Base-by-base conservation (phyloP, 495 filamentous ascomycete genomes). In the Mytilinidion resinicola region DNA sequence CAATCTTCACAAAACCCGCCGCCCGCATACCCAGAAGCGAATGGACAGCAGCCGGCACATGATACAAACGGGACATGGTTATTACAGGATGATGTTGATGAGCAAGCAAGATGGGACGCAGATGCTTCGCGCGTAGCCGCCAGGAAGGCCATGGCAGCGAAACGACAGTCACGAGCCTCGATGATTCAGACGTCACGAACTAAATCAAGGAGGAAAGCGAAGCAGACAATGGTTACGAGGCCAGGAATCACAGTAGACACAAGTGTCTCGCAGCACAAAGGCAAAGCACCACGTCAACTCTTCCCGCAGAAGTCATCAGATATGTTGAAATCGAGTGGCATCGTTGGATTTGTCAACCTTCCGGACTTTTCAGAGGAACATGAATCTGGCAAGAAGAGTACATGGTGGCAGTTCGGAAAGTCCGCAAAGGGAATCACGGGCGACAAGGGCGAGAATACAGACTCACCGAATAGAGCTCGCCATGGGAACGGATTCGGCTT, bases 191-290 rank as follows among this genome's bases (percentile, higher is more conserved):
- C 49, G 4, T 54, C 53, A 17, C 56, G 64, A 33, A 38, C 37
- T 5, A 59, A 56, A 43, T 68, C 65, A n/a, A 51, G 56, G 20
- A 60, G 55, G 53, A 61, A 62, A 43, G 54, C 58, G 50, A 61
- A 57, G 14, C 42, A 42, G 4, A 19, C 25, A 3, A 57, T 30
- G 19, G 57, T 52, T 33, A 37, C 35, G 12, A 69, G 59, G 44
- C 70, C 68, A 12, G 66, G 63, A 7, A 69, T 72, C 25, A 67
- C 57, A 5, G 53, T 72, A 4, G 65, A 71, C 37, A 72, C 70
- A 1, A 69, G 57, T 41, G 65, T 72, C 50, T 51, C 65, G 15
- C 47, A 61, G 19, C 67, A 68, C 43, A 53, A 47, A 36, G 67
- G 59, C 19, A 58, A 60, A 17, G 46, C 55, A 7, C 70, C 70